Percentiles rank a stretch among this genome's conserved stretches.
phyloP scores from a whole-genome alignment of 495 filamentous ascomycete genomes.

The Oidiodendron maius region DNA sequence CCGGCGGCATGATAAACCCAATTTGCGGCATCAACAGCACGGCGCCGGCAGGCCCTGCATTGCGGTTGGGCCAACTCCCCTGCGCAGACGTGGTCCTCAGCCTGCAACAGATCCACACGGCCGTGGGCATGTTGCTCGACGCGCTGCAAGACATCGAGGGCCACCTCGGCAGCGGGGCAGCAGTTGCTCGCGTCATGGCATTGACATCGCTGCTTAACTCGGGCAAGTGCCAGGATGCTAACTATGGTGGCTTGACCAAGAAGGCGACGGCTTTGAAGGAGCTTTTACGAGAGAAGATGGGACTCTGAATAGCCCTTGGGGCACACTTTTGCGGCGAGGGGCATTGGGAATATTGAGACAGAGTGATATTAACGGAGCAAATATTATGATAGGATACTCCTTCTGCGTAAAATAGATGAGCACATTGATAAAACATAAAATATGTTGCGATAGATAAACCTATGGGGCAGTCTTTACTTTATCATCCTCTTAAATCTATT shows the following conservation, averaged over 20 bases:
- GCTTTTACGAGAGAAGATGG: background rate
- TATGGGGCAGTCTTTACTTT: too few relatives aligned
- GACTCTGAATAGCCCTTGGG: too few relatives aligned
- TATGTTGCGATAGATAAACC: too few relatives aligned
- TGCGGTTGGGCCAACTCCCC: background rate
- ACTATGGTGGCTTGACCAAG: background rate
- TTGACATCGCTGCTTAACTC: background rate
- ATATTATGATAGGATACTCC: too few relatives aligned
- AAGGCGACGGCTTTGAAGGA: background rate
- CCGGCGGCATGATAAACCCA: too few relatives aligned
- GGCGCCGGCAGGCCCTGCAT: background rate
- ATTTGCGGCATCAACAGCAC: too few relatives aligned
- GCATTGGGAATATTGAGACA: too few relatives aligned
- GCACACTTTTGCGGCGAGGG: too few relatives aligned
- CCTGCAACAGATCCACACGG: background rate
- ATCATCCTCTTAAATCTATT: too few relatives aligned
- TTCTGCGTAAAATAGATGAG: too few relatives aligned
- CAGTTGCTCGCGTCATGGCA: background rate
- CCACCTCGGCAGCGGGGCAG: background rate
- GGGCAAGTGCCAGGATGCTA: background rate
- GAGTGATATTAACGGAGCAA: too few relatives aligned
- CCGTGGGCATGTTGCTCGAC: background rate
- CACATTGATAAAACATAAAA: too few relatives aligned
- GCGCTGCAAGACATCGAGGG: background rate
- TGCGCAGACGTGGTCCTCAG: background rate